These are phyloP conservation scores for Beta corolliflora DNA, from an alignment of 179 eudicot species.

Conservation along the genomic window DNA sequence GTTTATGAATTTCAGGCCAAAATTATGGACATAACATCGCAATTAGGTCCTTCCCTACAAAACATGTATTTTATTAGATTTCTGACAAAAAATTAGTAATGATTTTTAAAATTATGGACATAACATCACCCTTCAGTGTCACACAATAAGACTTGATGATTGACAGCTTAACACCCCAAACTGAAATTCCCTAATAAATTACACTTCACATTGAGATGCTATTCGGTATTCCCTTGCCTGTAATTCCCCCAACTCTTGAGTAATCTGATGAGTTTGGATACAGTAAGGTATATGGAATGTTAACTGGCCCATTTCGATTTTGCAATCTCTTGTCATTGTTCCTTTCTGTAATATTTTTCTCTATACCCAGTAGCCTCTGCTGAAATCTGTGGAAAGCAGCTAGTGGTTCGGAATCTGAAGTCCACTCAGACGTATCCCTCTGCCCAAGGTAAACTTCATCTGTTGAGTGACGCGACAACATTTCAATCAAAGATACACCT, in stretches of 20 bases:
- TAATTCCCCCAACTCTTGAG: slow-evolving; percentile 40
- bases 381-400: slow-evolving; percentile 50
- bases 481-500: slow-evolving; percentile 65
- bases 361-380: slow-evolving; percentile 32
- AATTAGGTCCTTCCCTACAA: too few species aligned
- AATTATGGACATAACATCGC: too few species aligned
- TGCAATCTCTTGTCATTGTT: slow-evolving; percentile 36
- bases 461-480: slow-evolving; percentile 64
- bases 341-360: slow-evolving; percentile 44
- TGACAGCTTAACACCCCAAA: not conserved
- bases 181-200: not conserved
- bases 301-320: slow-evolving; percentile 49
- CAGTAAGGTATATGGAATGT: slow-evolving; percentile 49
- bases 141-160: not conserved
- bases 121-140: not conserved
- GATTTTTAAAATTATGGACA: not conserved
- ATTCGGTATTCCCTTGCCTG: slow-evolving; percentile 57
- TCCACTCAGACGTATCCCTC: slow-evolving; percentile 67
- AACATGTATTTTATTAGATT: too few species aligned
- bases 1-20: too few species aligned
- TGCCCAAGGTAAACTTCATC: slow-evolving; percentile 83
- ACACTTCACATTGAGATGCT: slow-evolving; percentile 44
- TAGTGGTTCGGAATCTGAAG: slow-evolving; percentile 48
- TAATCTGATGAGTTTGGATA: slow-evolving; percentile 47
- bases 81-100: not conserved